Base-by-base conservation (phyloP, 1,139 yeast species). In the Suhomyces choctaworum region DNA sequence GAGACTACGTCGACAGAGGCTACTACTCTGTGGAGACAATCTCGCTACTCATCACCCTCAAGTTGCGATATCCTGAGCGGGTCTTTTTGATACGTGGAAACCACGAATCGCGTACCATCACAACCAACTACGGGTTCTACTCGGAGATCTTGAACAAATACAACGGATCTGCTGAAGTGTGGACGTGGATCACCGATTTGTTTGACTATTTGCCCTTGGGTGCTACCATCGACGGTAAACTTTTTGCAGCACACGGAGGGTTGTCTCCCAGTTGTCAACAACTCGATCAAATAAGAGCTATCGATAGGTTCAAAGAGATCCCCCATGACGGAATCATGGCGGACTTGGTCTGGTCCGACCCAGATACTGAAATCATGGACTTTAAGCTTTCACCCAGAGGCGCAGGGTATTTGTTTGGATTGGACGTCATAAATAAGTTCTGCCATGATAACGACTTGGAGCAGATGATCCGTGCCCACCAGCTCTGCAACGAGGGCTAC, bases 271-370 rank as follows among this genome's bases (percentile, higher is more conserved):
- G 92, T 50, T 88, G 95, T 37, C 97, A 90, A 54, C 85, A 95
- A 19, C 73, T 92, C 25, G 97, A 92, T 56, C 97, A 94, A 51
- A 87, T 92, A 40, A 72, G 86, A 47, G 82, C 94, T 16, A 80
- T 94, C 16, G 97, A 94, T 56, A 61, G 99, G 44, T 90, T 89
- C 60, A 78, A 80, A 46, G 98, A 94, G 56, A 89, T 92, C 17
- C 98, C 99, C 1, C 98, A 94, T 51, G 98, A 92, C 57, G 98
- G 98, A 0, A 95, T 96, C 20, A 94, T 92, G 97, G 97, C 98
- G 1, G 99, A 92, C 59, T 67, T 92, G 39, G 97, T 92, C 12
- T 92, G 99, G 99, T 84, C 95, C 9, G 99, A 92, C 53, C 98
- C 99, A 0, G 98, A 94, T 56, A 89, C 87, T 23, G 86, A 82